These are phyloP conservation scores for Wallacemonas sp. DNA, from an alignment of 208 protist genomes.

Conservation along the genomic window DNA sequence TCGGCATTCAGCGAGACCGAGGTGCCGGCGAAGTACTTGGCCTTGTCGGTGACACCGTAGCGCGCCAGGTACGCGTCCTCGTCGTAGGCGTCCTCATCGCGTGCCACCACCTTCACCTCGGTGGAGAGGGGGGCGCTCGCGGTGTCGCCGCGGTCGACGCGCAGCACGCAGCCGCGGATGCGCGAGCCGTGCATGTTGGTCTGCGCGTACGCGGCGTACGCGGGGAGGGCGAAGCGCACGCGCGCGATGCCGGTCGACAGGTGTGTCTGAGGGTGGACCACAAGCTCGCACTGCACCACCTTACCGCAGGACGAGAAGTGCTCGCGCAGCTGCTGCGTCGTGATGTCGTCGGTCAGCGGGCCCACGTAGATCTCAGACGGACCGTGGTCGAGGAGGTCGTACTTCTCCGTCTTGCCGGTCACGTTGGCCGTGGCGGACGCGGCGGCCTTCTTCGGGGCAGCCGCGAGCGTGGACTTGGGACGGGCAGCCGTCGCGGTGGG, in stretches of 20 bases:
- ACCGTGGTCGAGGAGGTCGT: slow-evolving; percentile 81
- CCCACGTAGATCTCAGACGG: slow-evolving; percentile 81
- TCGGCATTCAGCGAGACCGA: slow-evolving; percentile 48
- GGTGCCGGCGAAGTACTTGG: slow-evolving; percentile 81
- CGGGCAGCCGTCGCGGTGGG: neutral
- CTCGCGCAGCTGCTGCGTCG: slow-evolving; percentile 71
- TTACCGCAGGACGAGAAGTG: slow-evolving; percentile 79
- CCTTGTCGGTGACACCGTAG: slow-evolving; percentile 81
- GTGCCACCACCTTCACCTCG: slow-evolving; percentile 36
- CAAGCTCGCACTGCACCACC: slow-evolving; percentile 65
- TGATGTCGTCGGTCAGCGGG: slow-evolving; percentile 78
- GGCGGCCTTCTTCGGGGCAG: slow-evolving; percentile 4
- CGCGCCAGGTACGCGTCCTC: slow-evolving; percentile 75
- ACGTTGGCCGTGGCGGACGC: slow-evolving; percentile 37
- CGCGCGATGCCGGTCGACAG: slow-evolving; percentile 76
- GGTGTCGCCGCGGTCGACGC: slow-evolving; percentile 85
- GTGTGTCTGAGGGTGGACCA: slow-evolving; percentile 80
- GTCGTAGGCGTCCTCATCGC: slow-evolving; percentile 62
- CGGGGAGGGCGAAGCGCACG: slow-evolving; percentile 74
- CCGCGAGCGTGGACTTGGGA: slow-evolving; percentile 13
- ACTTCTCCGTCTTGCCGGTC: slow-evolving; percentile 78
- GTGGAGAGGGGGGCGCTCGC: slow-evolving; percentile 63
- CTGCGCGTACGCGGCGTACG: slow-evolving; percentile 85
- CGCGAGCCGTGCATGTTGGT: slow-evolving; percentile 82
- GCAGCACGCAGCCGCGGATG: slow-evolving; percentile 72